Conservation (phyloP, 805 yeast species). For the Candida vartiovaarae region DNA sequence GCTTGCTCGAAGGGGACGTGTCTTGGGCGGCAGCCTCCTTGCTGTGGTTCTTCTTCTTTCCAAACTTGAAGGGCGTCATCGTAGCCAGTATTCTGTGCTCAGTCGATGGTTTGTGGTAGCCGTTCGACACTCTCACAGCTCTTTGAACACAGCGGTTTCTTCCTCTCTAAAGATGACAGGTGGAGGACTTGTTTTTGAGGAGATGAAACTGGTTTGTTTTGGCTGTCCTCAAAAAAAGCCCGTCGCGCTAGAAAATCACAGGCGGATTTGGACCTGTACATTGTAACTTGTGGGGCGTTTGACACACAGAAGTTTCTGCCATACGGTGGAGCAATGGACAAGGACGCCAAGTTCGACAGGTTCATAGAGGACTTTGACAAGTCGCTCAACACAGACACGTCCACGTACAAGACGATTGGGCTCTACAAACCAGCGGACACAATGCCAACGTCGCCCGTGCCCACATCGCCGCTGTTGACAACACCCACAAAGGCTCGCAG, state of each 20-base stretch:
- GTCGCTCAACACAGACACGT: slow-evolving; percentile 29
- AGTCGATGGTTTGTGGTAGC: too few species aligned
- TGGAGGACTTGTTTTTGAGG: too few species aligned
- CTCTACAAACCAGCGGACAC: slow-evolving; percentile 3
- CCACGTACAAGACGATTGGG: slow-evolving; percentile 23
- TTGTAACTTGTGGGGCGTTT: too few species aligned
- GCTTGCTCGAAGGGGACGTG: slow-evolving; percentile 14
- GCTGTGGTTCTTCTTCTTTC: slow-evolving; percentile 34
- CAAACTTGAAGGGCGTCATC: slow-evolving; percentile 48
- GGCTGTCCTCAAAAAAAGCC: too few species aligned
- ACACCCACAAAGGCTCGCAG: slow-evolving; percentile 23
- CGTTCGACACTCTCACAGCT: too few species aligned
- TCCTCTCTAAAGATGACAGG: too few species aligned
- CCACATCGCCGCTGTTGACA: slow-evolving; percentile 15
- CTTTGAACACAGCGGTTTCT: too few species aligned
- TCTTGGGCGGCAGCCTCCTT: slow-evolving; percentile 21
- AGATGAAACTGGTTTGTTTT: too few species aligned
- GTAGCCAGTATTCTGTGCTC: too few species aligned
- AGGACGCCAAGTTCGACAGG: slow-evolving; percentile 27
- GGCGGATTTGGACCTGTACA: too few species aligned
- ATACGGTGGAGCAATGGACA: slow-evolving; percentile 2
- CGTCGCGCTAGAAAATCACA: too few species aligned
- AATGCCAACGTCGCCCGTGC: background rate
- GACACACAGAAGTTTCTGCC: too few species aligned
- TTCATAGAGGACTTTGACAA: slow-evolving; percentile 30